Evolutionary conservation across 352 stramenopile genomes (phyloP).

Genomic region (Phytophthora tubulina): DNA sequence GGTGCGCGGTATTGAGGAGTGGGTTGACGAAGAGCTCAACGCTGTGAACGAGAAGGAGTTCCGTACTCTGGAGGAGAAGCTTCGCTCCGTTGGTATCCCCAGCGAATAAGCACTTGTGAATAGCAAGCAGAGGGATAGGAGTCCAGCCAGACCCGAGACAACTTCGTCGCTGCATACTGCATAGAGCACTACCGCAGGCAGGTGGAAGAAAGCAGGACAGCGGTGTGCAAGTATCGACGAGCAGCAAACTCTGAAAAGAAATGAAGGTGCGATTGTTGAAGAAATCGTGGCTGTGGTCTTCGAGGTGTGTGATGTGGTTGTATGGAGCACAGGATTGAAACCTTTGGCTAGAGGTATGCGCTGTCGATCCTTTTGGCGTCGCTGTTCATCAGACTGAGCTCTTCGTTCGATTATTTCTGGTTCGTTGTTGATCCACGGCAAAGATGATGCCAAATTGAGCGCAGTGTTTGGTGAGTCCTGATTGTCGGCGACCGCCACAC

Average conservation of each 20-base stretch:
- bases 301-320: not conserved
- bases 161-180: conserved; percentile 17
- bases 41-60: conserved; percentile 87
- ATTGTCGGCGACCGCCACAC: not conserved
- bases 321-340: conserved; percentile 15
- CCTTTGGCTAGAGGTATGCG: not conserved
- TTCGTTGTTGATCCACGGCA: too few relatives aligned
- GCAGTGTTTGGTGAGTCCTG: conserved; percentile 7
- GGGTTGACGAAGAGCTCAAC: conserved; percentile 82
- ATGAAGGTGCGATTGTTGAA: conserved; percentile 41
- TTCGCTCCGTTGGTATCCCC: conserved; percentile 82
- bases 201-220: conserved; percentile 1
- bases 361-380: not conserved
- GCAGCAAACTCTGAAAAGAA: conserved; percentile 27
- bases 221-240: conserved; percentile 6
- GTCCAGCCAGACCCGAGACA: conserved; percentile 3
- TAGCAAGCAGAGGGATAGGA: conserved; percentile 15
- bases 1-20: conserved; percentile 90
- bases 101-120: conserved; percentile 62
- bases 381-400: not conserved
- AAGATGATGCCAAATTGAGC: conserved; percentile 7
- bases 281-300: conserved; percentile 5
- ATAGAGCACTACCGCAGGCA: conserved; percentile 21
- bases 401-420: too few relatives aligned
- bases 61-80: conserved; percentile 81